These are phyloP conservation scores for Aspergillus amoenus DNA, from an alignment of 2,329 filamentous ascomycete genomes.

Conservation along the genomic window DNA sequence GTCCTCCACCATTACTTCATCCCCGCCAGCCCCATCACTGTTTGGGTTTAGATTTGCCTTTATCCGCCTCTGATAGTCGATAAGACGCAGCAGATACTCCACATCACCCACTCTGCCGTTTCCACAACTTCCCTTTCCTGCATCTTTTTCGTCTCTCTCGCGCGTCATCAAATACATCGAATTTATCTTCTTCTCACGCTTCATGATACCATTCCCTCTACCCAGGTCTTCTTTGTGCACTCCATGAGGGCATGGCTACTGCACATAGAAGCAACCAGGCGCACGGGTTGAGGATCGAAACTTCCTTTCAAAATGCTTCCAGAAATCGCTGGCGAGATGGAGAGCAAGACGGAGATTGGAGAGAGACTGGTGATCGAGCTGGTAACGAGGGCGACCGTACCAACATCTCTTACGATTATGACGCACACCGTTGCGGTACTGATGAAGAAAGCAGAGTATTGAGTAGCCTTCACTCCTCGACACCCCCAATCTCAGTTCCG, in stretches of 20 bases:
- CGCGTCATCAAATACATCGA: not conserved
- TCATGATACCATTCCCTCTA: slow-evolving; percentile 1
- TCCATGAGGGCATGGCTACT: slow-evolving; percentile 39
- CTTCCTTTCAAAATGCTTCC: slow-evolving; percentile 31
- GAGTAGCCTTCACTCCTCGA: slow-evolving; percentile 41
- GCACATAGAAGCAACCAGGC: slow-evolving; percentile 32
- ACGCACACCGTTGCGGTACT: slow-evolving; percentile 35
- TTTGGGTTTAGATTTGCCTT: slow-evolving; percentile 10
- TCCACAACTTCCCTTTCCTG: not conserved
- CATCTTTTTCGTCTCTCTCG: not conserved
- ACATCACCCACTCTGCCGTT: slow-evolving; percentile 3
- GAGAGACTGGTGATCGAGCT: slow-evolving; percentile 28
- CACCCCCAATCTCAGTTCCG: slow-evolving; percentile 48
- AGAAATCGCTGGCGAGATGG: slow-evolving; percentile 27
- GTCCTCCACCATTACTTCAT: not conserved
- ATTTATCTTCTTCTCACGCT: not conserved
- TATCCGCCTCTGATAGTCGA: slow-evolving; percentile 15
- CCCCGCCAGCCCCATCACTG: not conserved
- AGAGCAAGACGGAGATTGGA: slow-evolving; percentile 23
- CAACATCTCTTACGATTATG: slow-evolving; percentile 35
- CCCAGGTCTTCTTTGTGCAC: slow-evolving; percentile 14
- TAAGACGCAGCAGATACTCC: slow-evolving; percentile 11
- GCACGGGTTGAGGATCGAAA: slow-evolving; percentile 41
- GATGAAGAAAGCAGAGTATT: slow-evolving; percentile 41
- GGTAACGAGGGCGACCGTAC: slow-evolving; percentile 39